Percentiles rank a stretch among this genome's conserved stretches.
Evolutionary conservation across 192 early-diverging fungal genomes (phyloP).

Genomic region (Backusella morwellensis): DNA sequence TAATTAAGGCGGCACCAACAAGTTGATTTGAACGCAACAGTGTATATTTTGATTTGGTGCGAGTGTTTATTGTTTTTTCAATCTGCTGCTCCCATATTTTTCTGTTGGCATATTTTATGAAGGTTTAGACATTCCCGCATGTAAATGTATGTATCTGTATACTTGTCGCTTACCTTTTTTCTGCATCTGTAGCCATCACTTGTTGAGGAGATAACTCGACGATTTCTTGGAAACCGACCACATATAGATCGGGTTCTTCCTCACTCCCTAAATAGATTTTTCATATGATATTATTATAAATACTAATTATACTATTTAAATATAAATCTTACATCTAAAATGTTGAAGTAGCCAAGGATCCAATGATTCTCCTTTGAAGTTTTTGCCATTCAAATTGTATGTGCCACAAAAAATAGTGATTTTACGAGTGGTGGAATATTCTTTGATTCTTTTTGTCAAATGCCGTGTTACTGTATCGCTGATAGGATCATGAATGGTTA

Average conservation of each 20-base stretch:
- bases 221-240: conserved; percentile 95
- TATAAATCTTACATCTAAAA: conserved; percentile 30
- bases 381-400: conserved; percentile 89
- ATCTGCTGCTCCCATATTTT: conserved; percentile 50
- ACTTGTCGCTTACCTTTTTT: conserved; percentile 49
- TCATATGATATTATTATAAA: neutral
- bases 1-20: conserved; percentile 86
- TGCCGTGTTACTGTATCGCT: conserved; percentile 41
- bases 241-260: conserved; percentile 72
- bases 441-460: conserved; percentile 40
- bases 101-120: conserved; percentile 10
- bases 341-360: conserved; percentile 63
- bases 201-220: conserved; percentile 83
- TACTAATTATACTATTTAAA: neutral
- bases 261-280: neutral
- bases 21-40: conserved; percentile 84
- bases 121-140: neutral
- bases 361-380: conserved; percentile 61
- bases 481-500: conserved; percentile 53
- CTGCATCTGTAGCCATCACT: conserved; percentile 63
- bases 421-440: conserved; percentile 57
- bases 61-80: conserved; percentile 45
- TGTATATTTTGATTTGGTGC: conserved; percentile 59
- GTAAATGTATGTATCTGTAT: conserved; percentile 27
- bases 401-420: conserved; percentile 81